A percentile compares a stretch with the other conserved stretches of the same genome.
Conservation (phyloP, 192 early-diverging fungal genomes). For the Neocallimastix lanati region DNA sequence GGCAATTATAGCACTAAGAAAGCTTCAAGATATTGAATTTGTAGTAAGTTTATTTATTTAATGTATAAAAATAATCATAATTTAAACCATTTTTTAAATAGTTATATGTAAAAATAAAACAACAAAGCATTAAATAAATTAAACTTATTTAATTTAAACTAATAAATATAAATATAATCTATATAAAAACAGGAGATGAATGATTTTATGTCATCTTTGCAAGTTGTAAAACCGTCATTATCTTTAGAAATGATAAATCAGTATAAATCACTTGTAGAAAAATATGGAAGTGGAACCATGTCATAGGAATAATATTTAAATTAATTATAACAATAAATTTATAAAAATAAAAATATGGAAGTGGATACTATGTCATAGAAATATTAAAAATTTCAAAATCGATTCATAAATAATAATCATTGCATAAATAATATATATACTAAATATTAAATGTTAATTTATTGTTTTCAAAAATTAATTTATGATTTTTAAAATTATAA, state of each 20-base stretch:
- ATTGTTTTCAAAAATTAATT: no score
- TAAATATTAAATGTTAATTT: no score
- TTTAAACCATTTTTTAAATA: no score
- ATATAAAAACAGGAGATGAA: constrained; percentile 9
- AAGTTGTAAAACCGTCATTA: constrained; percentile 32
- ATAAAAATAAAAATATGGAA: no score
- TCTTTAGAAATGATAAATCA: constrained; percentile 37
- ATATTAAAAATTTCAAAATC: no score
- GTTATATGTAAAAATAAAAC: no score
- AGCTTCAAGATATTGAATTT: neutral
- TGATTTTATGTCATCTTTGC: constrained; percentile 38
- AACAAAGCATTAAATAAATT: constrained; percentile 22
- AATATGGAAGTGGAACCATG: constrained; percentile 11
- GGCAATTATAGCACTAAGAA: constrained; percentile 24
- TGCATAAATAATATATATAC: no score
- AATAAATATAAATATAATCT: constrained; percentile 6
- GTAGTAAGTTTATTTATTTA: constrained; percentile 27
- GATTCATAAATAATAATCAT: no score
- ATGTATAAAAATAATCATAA: constrained; percentile 33
- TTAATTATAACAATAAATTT: no score
- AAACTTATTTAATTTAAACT: neutral
- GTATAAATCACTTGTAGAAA: constrained; percentile 23
- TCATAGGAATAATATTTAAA: no score
- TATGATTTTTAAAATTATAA: no score
- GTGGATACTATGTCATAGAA: no score